Evolutionary conservation across 805 yeast species (phyloP).

Genomic region (Ogataea methylovora): DNA sequence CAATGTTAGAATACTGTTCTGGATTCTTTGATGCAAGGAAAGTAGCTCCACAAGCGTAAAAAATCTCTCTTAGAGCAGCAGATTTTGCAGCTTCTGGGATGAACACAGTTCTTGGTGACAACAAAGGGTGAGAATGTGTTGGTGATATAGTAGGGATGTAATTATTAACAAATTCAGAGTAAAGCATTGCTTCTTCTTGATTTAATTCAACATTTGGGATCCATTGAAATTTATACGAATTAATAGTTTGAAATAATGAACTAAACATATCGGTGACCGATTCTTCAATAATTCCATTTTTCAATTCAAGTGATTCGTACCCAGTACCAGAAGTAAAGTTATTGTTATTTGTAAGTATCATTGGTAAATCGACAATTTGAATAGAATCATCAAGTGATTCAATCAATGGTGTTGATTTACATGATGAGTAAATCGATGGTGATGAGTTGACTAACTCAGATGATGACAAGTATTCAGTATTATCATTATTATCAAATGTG

Average conservation of each 20-base stretch:
- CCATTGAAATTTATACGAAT: slow-evolving; percentile 7
- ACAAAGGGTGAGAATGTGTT: slow-evolving; percentile 25
- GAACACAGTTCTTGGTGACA: slow-evolving; percentile 27
- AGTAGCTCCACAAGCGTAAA: slow-evolving; percentile 32
- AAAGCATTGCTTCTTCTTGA: slow-evolving; percentile 8
- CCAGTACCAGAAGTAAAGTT: not conserved
- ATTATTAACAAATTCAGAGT: slow-evolving; percentile 23
- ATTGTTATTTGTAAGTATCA: too few relatives aligned
- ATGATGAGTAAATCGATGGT: too few relatives aligned
- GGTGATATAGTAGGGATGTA: slow-evolving; percentile 28
- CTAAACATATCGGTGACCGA: slow-evolving; percentile 18
- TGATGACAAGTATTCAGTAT: too few relatives aligned
- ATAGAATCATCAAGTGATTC: too few relatives aligned
- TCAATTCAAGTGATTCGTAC: slow-evolving; percentile 7
- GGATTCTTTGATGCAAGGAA: slow-evolving; percentile 25
- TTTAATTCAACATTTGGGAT: slow-evolving; percentile 8
- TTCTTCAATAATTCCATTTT: too few relatives aligned
- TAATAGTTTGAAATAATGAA: slow-evolving; percentile 13
- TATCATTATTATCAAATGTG: not conserved
- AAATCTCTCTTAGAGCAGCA: slow-evolving; percentile 23
- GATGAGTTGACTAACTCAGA: too few relatives aligned
- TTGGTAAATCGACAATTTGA: too few relatives aligned
- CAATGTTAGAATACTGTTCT: slow-evolving; percentile 11
- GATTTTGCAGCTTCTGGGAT: slow-evolving; percentile 22
- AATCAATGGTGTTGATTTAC: too few relatives aligned